Percentiles rank a stretch among this genome's conserved stretches.
Evolutionary conservation across 1,284 basidiomycete species (phyloP).

Genomic region (Boletus mariae): DNA sequence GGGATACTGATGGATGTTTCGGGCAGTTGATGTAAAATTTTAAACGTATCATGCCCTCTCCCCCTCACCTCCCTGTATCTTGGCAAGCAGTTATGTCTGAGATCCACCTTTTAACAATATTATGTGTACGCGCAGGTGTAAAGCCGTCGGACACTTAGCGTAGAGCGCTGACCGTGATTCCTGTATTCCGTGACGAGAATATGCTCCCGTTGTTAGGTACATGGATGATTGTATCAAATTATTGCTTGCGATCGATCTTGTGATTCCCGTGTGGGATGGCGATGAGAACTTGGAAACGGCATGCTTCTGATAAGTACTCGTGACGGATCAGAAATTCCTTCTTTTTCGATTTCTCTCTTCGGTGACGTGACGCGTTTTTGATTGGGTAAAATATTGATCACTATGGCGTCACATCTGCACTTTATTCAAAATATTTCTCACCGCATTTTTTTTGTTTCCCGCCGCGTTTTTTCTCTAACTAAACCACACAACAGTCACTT

Average conservation of each 20-base stretch:
- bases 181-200: conserved; percentile 4
- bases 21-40: conserved; percentile 25
- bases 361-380: background rate
- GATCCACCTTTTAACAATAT: background rate
- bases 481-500: too few relatives aligned
- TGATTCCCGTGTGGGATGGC: background rate
- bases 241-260: background rate
- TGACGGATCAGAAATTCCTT: background rate
- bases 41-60: background rate
- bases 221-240: background rate
- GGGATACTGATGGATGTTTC: conserved; percentile 3
- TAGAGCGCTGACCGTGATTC: conserved; percentile 8
- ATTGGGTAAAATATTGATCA: background rate
- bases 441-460: too few relatives aligned
- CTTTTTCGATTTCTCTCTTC: background rate
- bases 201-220: conserved; percentile 7
- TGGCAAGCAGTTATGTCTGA: background rate
- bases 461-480: too few relatives aligned
- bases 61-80: background rate
- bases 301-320: background rate
- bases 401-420: too few relatives aligned
- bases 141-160: conserved; percentile 5
- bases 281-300: background rate
- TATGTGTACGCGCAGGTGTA: conserved; percentile 4
- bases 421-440: too few relatives aligned